phyloP scores from a whole-genome alignment of 2,329 filamentous ascomycete genomes.

The Penicillium sp. region DNA sequence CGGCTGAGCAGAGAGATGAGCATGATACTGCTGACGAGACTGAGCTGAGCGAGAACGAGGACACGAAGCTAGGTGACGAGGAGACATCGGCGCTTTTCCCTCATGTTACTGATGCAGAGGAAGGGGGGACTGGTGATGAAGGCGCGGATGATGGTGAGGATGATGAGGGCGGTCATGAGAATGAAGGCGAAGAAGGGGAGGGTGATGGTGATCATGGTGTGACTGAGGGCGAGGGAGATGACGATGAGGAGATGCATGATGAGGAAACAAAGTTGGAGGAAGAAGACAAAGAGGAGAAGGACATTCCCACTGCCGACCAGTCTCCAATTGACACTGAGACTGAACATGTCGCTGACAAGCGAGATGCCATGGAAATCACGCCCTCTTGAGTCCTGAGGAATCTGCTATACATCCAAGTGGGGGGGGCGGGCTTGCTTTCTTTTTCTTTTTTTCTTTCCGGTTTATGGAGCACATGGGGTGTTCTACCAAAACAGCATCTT shows the following conservation, averaged over 20 bases:
- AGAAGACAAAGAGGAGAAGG: constrained; percentile 1
- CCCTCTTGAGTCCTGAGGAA: constrained; percentile 2
- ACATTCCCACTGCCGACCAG: neutral
- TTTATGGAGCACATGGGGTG: neutral
- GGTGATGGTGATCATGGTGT: constrained; percentile 20
- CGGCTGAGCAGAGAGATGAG: constrained; percentile 26
- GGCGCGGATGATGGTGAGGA: constrained; percentile 16
- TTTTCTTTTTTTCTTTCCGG: neutral
- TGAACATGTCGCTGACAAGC: constrained; percentile 5
- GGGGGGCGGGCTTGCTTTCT: neutral
- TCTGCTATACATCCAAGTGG: neutral
- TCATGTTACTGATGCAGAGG: constrained; percentile 24
- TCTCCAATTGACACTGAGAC: constrained; percentile 10
- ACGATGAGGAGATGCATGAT: constrained; percentile 20
- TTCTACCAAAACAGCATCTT: neutral
- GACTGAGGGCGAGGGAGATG: constrained; percentile 13
- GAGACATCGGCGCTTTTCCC: constrained; percentile 15
- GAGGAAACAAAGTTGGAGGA: constrained; percentile 14
- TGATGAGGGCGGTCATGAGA: constrained; percentile 20
- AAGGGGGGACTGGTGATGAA: constrained; percentile 21
- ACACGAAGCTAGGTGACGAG: constrained; percentile 33
- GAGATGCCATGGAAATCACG: constrained; percentile 17
- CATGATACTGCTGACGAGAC: constrained; percentile 68
- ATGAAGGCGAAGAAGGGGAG: constrained; percentile 10
- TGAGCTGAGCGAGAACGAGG: constrained; percentile 62